Conservation (phyloP, 1,284 basidiomycete genomes). For the Leccinum subrobustum region DNA sequence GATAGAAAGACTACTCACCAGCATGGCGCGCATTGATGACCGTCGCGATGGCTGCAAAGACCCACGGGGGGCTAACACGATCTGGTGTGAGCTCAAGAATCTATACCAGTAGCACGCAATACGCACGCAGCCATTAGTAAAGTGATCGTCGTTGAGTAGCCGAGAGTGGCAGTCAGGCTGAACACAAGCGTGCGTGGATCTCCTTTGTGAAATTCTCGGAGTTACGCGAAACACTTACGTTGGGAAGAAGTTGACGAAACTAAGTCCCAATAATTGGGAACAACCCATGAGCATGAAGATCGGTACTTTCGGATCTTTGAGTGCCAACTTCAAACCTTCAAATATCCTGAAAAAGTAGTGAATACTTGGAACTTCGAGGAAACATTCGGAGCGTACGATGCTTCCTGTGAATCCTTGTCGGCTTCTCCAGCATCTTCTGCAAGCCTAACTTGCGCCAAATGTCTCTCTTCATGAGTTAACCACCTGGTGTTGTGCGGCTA, state of each 20-base stretch:
- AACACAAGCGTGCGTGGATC: constrained; percentile 41
- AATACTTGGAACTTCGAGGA: background rate
- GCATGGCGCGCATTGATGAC: constrained; percentile 66
- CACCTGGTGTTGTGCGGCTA: constrained; percentile 68
- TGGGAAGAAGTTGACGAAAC: constrained; percentile 74
- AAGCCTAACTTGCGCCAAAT: constrained; percentile 68
- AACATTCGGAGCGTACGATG: constrained; percentile 42
- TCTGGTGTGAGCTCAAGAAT: background rate
- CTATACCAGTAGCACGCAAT: constrained; percentile 21
- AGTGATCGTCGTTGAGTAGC: constrained; percentile 58
- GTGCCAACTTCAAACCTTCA: constrained; percentile 53
- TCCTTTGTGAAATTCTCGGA: constrained; percentile 33
- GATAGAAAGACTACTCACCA: constrained; percentile 37
- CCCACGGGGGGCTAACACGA: constrained; percentile 57
- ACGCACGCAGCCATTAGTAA: constrained; percentile 64
- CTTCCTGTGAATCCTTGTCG: constrained; percentile 54
- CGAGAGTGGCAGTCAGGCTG: constrained; percentile 63
- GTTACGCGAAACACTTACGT: constrained; percentile 49
- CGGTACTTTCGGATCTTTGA: constrained; percentile 24
- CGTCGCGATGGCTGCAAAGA: constrained; percentile 52
- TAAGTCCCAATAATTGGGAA: constrained; percentile 57
- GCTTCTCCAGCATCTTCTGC: constrained; percentile 73
- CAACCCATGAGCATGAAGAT: constrained; percentile 58
- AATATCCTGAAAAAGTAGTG: constrained; percentile 41
- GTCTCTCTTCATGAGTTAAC: constrained; percentile 54